These are phyloP conservation scores for Syzygium grande DNA, from an alignment of 345 rosid genomes.

Conservation along the genomic window DNA sequence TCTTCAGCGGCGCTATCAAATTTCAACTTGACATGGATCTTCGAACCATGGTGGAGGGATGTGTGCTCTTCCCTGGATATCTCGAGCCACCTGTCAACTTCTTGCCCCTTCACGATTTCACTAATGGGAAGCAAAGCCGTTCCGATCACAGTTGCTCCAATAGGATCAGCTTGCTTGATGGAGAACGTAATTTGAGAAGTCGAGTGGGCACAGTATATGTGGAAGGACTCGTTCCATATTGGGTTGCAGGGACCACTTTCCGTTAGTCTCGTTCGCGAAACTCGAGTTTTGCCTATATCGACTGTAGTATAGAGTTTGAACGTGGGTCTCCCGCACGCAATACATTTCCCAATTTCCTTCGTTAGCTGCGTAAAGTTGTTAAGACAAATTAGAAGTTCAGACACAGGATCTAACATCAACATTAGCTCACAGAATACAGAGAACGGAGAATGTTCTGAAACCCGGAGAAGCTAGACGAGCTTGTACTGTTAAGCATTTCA, in stretches of 20 bases:
- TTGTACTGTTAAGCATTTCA: not conserved
- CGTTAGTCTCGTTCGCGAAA: conserved; percentile 27
- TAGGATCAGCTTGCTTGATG: conserved; percentile 23
- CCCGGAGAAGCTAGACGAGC: not conserved
- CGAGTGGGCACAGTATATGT: conserved; percentile 40
- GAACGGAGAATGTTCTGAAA: not conserved
- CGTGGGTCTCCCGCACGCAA: conserved; percentile 17
- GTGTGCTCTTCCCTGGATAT: conserved; percentile 11
- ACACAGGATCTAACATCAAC: not conserved
- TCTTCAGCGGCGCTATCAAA: conserved; percentile 18
- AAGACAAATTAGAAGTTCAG: not conserved
- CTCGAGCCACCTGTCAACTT: conserved; percentile 29
- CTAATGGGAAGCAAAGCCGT: conserved; percentile 32
- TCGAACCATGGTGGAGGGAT: conserved; percentile 12
- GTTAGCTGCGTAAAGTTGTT: conserved; percentile 11
- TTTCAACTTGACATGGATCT: conserved; percentile 30
- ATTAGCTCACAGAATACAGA: not conserved
- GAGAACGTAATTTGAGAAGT: conserved; percentile 35
- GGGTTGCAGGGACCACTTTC: conserved; percentile 12
- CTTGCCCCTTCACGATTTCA: conserved; percentile 26
- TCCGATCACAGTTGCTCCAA: conserved; percentile 27
- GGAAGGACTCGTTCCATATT: conserved; percentile 31
- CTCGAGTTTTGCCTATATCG: conserved; percentile 24
- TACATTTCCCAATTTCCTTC: conserved; percentile 8
- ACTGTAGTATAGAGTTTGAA: conserved; percentile 27